These are phyloP conservation scores for Pseudogymnoascus sp. DNA, from an alignment of 2,329 filamentous ascomycete genomes.

Conservation along the genomic window DNA sequence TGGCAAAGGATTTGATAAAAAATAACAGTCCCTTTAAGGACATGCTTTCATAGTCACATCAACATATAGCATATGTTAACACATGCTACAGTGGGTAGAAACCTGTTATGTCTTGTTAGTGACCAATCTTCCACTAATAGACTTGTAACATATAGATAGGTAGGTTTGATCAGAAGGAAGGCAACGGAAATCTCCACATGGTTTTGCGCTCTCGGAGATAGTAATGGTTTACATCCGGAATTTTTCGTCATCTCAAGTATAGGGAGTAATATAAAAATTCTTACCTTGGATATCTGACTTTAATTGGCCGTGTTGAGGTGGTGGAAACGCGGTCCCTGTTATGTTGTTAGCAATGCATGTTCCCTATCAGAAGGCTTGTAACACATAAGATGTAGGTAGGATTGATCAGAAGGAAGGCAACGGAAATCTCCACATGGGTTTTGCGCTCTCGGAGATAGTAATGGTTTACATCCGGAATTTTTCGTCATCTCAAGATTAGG, in stretches of 20 bases:
- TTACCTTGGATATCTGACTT: neutral
- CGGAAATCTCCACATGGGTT: constrained; percentile 93
- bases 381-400: neutral
- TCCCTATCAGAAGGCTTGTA: constrained; percentile 6
- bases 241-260: constrained; percentile 71
- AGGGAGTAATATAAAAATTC: neutral
- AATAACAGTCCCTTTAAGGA: constrained; percentile 42
- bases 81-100: neutral
- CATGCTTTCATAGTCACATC: constrained; percentile 43
- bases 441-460: constrained; percentile 83
- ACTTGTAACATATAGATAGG: neutral
- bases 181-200: constrained; percentile 99
- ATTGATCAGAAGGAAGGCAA: constrained; percentile 99
- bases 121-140: neutral
- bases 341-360: neutral
- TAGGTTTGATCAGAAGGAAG: constrained; percentile 83
- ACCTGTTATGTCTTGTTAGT: neutral
- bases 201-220: constrained; percentile 83
- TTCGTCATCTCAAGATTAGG: constrained; percentile 64
- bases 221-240: constrained; percentile 91
- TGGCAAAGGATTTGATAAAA: constrained; percentile 20
- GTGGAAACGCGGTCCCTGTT: neutral
- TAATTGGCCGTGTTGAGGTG: neutral
- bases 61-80: constrained; percentile 14
- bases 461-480: constrained; percentile 93